Conservation (phyloP, 2,329 filamentous ascomycete genomes). For the Teratosphaeria epicoccoides region DNA sequence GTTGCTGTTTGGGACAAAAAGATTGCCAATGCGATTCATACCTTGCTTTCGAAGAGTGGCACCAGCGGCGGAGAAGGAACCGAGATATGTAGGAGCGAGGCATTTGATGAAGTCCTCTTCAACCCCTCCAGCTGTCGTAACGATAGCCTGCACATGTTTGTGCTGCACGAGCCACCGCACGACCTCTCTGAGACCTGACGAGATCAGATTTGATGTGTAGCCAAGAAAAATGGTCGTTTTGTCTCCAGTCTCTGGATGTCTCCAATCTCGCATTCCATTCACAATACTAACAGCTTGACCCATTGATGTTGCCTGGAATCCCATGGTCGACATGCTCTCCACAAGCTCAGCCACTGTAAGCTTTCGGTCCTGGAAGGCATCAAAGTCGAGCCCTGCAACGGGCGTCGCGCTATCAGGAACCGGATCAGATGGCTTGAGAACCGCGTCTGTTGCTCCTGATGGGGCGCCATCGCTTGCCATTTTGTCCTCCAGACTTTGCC, state of each 20-base stretch:
- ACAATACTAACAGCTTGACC: slow-evolving; percentile 84
- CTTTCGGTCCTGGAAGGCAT: slow-evolving; percentile 60
- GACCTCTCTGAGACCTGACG: slow-evolving; percentile 83
- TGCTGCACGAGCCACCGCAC: slow-evolving; percentile 89
- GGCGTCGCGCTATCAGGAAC: slow-evolving; percentile 68
- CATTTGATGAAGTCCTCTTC: slow-evolving; percentile 99
- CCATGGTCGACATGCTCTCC: slow-evolving; percentile 74
- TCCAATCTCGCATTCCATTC: slow-evolving; percentile 85
- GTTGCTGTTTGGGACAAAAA: slow-evolving; percentile 92
- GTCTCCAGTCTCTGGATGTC: slow-evolving; percentile 65
- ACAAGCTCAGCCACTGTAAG: slow-evolving; percentile 82
- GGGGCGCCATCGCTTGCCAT: slow-evolving; percentile 31
- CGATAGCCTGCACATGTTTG: slow-evolving; percentile 81
- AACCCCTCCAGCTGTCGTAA: slow-evolving; percentile 88
- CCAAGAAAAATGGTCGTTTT: slow-evolving; percentile 91
- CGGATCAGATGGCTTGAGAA: slow-evolving; percentile 72
- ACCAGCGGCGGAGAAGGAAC: slow-evolving; percentile 68
- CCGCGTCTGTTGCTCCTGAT: slow-evolving; percentile 55
- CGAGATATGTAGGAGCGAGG: slow-evolving; percentile 84
- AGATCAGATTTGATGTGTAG: slow-evolving; percentile 96
- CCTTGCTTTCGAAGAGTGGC: slow-evolving; percentile 71
- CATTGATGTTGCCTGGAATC: slow-evolving; percentile 70
- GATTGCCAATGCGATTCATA: slow-evolving; percentile 90
- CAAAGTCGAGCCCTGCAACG: slow-evolving; percentile 88
- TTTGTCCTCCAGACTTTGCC: neutral